Evolutionary conservation across 371 early-diverging fungal species (phyloP).

Genomic region (Mortierella sp.): DNA sequence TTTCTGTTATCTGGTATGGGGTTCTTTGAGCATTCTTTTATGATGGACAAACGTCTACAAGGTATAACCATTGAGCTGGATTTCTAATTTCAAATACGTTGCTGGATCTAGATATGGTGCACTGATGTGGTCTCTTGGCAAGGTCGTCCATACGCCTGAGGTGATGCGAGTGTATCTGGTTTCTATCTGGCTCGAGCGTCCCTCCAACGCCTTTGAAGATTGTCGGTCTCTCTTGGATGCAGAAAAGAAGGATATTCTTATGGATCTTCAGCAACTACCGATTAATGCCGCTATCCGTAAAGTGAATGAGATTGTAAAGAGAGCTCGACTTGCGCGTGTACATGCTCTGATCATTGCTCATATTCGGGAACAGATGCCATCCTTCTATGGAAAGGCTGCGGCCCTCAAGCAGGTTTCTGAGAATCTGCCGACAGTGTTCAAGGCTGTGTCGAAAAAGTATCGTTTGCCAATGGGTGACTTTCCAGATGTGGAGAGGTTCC

Average conservation of each 20-base stretch:
- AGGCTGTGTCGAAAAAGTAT: constrained; percentile 61
- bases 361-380: constrained; percentile 81
- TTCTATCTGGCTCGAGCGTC: constrained; percentile 84
- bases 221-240: constrained; percentile 73
- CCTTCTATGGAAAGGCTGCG: constrained; percentile 76
- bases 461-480: constrained; percentile 68
- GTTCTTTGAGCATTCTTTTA: neutral
- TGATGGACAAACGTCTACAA: neutral
- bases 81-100: constrained; percentile 1
- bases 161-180: constrained; percentile 89
- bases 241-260: constrained; percentile 83
- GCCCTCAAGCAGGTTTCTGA: constrained; percentile 70
- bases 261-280: constrained; percentile 80
- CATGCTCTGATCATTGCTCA: constrained; percentile 87
- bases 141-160: constrained; percentile 89
- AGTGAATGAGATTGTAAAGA: constrained; percentile 91
- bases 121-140: constrained; percentile 94
- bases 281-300: constrained; percentile 89
- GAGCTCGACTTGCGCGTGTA: constrained; percentile 83
- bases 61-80: neutral
- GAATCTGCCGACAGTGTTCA: constrained; percentile 65
- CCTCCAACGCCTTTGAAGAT: constrained; percentile 79
- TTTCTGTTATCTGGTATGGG: neutral
- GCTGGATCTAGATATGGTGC: constrained; percentile 76
- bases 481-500: constrained; percentile 60